Conservation (phyloP, 805 yeast species). For the Suhomyces sp. region DNA sequence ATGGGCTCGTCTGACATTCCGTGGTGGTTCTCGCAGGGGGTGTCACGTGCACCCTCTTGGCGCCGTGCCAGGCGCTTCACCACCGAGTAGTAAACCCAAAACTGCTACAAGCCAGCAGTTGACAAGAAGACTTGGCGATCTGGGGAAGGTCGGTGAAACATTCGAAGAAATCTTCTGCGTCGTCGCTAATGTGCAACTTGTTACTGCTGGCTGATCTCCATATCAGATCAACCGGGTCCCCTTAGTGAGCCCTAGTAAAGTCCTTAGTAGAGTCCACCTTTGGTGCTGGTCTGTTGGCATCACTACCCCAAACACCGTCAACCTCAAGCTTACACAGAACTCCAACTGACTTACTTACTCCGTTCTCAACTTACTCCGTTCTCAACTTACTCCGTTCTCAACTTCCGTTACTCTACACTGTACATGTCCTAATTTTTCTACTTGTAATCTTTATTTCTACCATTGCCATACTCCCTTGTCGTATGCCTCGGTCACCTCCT, state of each 20-base stretch:
- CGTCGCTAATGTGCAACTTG: neutral
- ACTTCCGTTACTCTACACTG: too few relatives aligned
- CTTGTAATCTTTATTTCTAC: neutral
- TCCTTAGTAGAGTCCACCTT: too few relatives aligned
- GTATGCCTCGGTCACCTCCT: constrained; percentile 52
- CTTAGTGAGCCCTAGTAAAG: too few relatives aligned
- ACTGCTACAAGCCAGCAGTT: neutral
- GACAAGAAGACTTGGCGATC: neutral
- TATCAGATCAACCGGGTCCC: too few relatives aligned
- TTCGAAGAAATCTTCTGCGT: neutral
- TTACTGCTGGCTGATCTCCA: neutral
- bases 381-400: too few relatives aligned
- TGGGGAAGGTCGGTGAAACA: neutral
- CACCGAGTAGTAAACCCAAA: neutral
- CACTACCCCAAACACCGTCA: neutral
- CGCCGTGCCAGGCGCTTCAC: neutral
- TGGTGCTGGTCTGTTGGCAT: neutral
- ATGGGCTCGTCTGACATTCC: neutral
- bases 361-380: too few relatives aligned
- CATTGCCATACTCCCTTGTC: constrained; percentile 36
- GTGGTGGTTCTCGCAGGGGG: neutral
- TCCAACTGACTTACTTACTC: too few relatives aligned
- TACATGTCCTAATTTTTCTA: too few relatives aligned
- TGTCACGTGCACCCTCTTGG: neutral
- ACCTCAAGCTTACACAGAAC: too few relatives aligned